phyloP scores from a whole-genome alignment of 345 rosid genomes.

The Brassica rapa region DNA sequence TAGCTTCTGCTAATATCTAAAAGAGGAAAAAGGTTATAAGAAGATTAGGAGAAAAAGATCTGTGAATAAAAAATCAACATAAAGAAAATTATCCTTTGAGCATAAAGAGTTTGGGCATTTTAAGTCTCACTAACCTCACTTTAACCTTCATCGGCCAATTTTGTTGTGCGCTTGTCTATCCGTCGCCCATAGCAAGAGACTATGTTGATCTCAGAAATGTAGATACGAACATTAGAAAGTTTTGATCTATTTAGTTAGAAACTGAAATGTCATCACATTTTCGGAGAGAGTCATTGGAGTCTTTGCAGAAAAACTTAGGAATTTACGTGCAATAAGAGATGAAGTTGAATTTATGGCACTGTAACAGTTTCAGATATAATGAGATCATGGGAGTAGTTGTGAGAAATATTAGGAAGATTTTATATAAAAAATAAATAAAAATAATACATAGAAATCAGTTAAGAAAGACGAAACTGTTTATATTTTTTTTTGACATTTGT shows the following conservation, averaged over 20 bases:
- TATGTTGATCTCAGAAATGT: not conserved
- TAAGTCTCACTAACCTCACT: not conserved
- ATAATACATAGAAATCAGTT: not conserved
- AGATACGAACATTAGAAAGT: not conserved
- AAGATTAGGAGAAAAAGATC: no score
- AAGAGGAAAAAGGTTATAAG: no score
- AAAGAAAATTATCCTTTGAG: not conserved
- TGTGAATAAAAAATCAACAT: not conserved
- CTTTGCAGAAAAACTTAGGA: not conserved
- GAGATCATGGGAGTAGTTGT: not conserved
- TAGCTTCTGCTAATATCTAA: no score
- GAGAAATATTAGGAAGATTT: not conserved
- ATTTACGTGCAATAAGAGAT: not conserved
- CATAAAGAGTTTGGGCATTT: not conserved
- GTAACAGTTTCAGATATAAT: not conserved
- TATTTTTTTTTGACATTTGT: not conserved
- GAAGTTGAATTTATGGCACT: not conserved
- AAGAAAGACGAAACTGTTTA: not conserved
- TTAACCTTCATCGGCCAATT: not conserved
- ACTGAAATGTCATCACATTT: not conserved
- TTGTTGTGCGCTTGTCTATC: not conserved
- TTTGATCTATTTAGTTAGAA: not conserved
- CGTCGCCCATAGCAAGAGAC: not conserved
- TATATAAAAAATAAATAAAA: no score
- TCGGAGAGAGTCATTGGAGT: not conserved